A percentile compares a stretch with the other conserved stretches of the same genome.
phyloP scores from a whole-genome alignment of 2,329 filamentous ascomycete species.

The Escovopsis weberi region DNA sequence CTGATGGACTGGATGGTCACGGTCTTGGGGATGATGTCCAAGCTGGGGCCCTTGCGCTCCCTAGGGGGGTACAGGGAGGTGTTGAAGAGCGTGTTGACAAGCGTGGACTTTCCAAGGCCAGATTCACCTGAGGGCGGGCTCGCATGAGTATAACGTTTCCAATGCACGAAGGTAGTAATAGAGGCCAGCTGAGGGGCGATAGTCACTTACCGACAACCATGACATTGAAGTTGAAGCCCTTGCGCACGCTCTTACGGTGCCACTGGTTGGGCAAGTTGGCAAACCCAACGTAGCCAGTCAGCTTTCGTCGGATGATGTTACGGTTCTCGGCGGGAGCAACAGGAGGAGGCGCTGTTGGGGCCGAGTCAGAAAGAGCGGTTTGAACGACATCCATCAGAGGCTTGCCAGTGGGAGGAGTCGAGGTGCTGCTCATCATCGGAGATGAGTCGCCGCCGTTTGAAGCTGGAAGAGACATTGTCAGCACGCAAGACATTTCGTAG shows the following conservation, averaged over 20 bases:
- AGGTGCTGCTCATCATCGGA: conserved; percentile 27
- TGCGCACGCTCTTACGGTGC: conserved; percentile 99
- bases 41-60: conserved; percentile 93
- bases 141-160: neutral
- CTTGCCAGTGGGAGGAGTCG: conserved; percentile 25
- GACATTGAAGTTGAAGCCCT: conserved; percentile 99
- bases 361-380: conserved; percentile 22
- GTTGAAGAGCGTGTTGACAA: conserved; percentile 99
- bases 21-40: conserved; percentile 97
- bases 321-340: conserved; percentile 53
- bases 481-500: conserved; percentile 7
- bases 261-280: conserved; percentile 98
- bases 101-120: conserved; percentile 94
- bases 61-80: conserved; percentile 96
- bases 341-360: conserved; percentile 18
- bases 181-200: too few species aligned
- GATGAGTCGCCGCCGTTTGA: conserved; percentile 30
- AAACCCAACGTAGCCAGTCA: conserved; percentile 97
- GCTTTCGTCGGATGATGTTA: conserved; percentile 96
- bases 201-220: conserved; percentile 94
- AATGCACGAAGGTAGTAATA: too few species aligned
- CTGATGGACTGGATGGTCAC: conserved; percentile 91
- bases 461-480: conserved; percentile 26
- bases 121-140: conserved; percentile 65
- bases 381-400: conserved; percentile 14